phyloP scores from a whole-genome alignment of 495 filamentous ascomycete genomes.

The Hyphodiscus hymeniophilus region DNA sequence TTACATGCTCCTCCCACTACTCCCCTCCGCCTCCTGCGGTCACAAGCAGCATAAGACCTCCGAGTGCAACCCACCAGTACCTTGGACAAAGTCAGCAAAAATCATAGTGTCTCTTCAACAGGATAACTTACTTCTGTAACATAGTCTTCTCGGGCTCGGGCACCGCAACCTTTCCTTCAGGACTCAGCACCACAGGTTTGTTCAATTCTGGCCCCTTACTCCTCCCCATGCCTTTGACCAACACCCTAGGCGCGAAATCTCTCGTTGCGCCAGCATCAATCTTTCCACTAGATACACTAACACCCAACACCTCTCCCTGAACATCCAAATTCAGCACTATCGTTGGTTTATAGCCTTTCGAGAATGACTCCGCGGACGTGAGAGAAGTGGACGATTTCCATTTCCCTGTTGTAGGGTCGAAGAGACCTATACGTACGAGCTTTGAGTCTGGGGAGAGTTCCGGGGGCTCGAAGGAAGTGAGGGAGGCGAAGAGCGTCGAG shows the following conservation, averaged over 20 bases:
- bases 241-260: constrained; percentile 48
- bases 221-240: constrained; percentile 32
- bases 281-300: constrained; percentile 30
- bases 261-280: constrained; percentile 48
- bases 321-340: constrained; percentile 36
- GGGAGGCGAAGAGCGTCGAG: constrained; percentile 24
- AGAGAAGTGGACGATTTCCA: constrained; percentile 44
- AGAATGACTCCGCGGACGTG: constrained; percentile 39
- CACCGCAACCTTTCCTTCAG: constrained; percentile 50
- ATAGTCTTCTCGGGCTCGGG: constrained; percentile 53
- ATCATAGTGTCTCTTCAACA: neutral
- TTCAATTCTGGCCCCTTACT: constrained; percentile 54
- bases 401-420: constrained; percentile 26
- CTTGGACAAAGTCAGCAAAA: constrained; percentile 19
- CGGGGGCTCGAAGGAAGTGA: constrained; percentile 39
- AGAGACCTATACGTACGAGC: constrained; percentile 42
- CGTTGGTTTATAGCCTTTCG: constrained; percentile 43
- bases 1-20: neutral
- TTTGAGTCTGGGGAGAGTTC: constrained; percentile 29
- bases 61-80: constrained; percentile 40
- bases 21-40: constrained; percentile 34
- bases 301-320: constrained; percentile 32
- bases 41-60: constrained; percentile 24
- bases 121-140: constrained; percentile 55
- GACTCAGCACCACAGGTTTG: constrained; percentile 53